Conservation (phyloP, 2,329 filamentous ascomycete species). For the Endothia cerciana region DNA sequence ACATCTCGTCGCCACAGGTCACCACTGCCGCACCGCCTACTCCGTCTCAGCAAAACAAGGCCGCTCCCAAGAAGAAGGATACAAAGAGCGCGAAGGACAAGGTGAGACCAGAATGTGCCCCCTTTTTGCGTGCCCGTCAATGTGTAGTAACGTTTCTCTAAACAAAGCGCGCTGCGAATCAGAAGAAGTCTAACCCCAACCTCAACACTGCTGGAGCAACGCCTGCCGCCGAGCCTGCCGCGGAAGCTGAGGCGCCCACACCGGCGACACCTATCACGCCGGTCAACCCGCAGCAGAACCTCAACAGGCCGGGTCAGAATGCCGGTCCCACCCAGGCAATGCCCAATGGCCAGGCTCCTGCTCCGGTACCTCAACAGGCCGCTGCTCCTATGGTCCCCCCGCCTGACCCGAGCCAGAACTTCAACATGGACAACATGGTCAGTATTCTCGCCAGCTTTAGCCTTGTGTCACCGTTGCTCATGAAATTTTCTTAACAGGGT, state of each 20-base stretch:
- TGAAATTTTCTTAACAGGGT: slow-evolving; percentile 35
- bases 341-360: slow-evolving; percentile 49
- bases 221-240: slow-evolving; percentile 58
- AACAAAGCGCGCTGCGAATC: slow-evolving; percentile 50
- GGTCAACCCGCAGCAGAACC: slow-evolving; percentile 51
- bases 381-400: slow-evolving; percentile 49
- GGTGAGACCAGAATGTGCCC: slow-evolving; percentile 51
- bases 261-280: slow-evolving; percentile 69
- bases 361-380: slow-evolving; percentile 48
- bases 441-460: slow-evolving; percentile 33
- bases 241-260: slow-evolving; percentile 58
- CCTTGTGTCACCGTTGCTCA: slow-evolving; percentile 17
- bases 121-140: slow-evolving; percentile 22
- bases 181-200: slow-evolving; percentile 67
- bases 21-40: slow-evolving; percentile 73
- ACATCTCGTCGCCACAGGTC: slow-evolving; percentile 65
- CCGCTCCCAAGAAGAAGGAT: slow-evolving; percentile 78
- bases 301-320: slow-evolving; percentile 52
- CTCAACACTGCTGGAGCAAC: slow-evolving; percentile 56
- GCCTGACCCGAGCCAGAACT: slow-evolving; percentile 53
- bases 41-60: slow-evolving; percentile 72
- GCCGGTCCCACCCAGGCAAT: slow-evolving; percentile 43
- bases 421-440: slow-evolving; percentile 56
- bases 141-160: slow-evolving; percentile 27
- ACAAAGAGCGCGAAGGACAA: slow-evolving; percentile 67